These are phyloP conservation scores for Cucurbita maxima DNA, from an alignment of 306 rosid species.

Conservation along the genomic window DNA sequence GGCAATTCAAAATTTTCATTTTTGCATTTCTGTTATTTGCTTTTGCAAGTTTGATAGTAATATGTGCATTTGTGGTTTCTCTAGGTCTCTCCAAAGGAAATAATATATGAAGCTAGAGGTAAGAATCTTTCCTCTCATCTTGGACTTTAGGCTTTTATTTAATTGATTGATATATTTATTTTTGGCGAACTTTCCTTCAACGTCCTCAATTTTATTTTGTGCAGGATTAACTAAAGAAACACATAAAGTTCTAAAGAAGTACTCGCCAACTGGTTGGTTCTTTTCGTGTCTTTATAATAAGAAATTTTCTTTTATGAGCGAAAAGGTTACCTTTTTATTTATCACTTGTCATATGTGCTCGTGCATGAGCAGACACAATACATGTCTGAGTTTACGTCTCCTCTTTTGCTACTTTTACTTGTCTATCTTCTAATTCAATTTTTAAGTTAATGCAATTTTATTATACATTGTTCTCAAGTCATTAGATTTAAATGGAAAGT, in stretches of 20 bases:
- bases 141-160: not conserved
- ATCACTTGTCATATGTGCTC: not conserved
- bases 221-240: slow-evolving; percentile 73
- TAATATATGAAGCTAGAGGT: slow-evolving; percentile 70
- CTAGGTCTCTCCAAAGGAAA: slow-evolving; percentile 91
- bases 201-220: not conserved
- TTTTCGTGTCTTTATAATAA: not conserved
- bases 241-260: slow-evolving; percentile 64
- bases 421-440: too few relatives aligned
- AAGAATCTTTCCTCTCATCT: slow-evolving; percentile 9
- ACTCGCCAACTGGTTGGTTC: slow-evolving; percentile 50
- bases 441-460: not conserved
- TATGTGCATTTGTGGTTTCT: slow-evolving; percentile 16
- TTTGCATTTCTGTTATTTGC: not conserved
- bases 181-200: not conserved
- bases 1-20: slow-evolving; percentile 16
- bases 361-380: too few relatives aligned
- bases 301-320: not conserved
- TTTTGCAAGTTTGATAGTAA: not conserved
- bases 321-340: slow-evolving; percentile 2
- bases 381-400: not conserved
- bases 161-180: not conserved
- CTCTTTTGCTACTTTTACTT: not conserved
- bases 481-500: not conserved
- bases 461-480: not conserved